Percentiles rank a stretch among this genome's conserved stretches.
phyloP scores from a whole-genome alignment of 148 eudicot species.

The Silene latifolia region DNA sequence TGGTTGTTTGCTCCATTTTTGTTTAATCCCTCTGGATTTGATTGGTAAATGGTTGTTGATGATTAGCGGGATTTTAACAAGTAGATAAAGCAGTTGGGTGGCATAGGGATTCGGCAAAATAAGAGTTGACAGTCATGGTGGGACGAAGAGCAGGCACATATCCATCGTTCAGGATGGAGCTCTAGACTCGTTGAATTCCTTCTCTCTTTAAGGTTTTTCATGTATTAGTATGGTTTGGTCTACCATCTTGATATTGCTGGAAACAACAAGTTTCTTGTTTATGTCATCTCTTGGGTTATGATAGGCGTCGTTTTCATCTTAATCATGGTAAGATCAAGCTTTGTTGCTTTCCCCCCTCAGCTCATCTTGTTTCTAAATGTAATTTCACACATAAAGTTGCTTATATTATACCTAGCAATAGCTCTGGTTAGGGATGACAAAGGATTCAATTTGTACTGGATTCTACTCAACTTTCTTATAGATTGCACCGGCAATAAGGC shows the following conservation, averaged over 20 bases:
- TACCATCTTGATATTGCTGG: conserved; percentile 87
- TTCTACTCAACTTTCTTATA: too few species aligned
- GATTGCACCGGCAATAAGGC: conserved; percentile 70
- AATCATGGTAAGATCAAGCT: conserved; percentile 55
- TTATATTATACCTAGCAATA: conserved; percentile 15
- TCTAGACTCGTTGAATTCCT: conserved; percentile 68
- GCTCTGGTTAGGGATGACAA: too few species aligned
- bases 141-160: conserved; percentile 82
- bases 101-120: conserved; percentile 82
- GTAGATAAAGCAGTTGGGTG: conserved; percentile 88
- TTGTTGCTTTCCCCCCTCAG: neutral
- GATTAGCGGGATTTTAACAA: conserved; percentile 96
- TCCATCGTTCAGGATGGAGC: conserved; percentile 47
- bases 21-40: conserved; percentile 88
- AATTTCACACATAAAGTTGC: neutral
- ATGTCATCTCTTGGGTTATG: conserved; percentile 89
- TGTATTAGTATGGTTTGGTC: conserved; percentile 94
- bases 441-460: too few species aligned
- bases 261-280: conserved; percentile 65
- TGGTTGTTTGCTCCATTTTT: conserved; percentile 97
- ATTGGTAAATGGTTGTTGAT: conserved; percentile 83
- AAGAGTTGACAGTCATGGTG: conserved; percentile 99
- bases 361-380: neutral
- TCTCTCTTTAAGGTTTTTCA: conserved; percentile 71
- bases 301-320: conserved; percentile 66